Evolutionary conservation across 331 rosid genomes (phyloP), one percentile per base, ranked within the genome.

Genomic region (Phaseolus coccineus): DNA sequence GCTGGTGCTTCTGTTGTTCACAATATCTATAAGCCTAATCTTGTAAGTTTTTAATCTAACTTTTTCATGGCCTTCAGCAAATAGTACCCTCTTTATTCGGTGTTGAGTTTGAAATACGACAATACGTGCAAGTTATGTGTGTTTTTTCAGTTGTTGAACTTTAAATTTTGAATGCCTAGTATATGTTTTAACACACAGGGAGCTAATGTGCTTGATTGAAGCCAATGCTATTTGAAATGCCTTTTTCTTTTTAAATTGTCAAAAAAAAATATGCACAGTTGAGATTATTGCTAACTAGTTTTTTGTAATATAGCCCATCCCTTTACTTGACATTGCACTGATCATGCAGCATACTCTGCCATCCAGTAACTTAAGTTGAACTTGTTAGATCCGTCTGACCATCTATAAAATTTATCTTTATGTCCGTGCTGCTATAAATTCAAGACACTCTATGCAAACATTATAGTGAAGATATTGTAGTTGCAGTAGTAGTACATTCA

Each of bases 21-120:
- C 77, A 83, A 86, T 62, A 77, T 83, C 73, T 86, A 86, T 70
- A 86, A 86, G 80, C 89, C 89, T 39, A 72, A 77, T 75, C 89
- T 86, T 28, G 89, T 83, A 77, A 77, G 85, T 5, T 77, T 75
- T 82, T 62, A 53, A 63, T 25, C 39, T 67, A 10, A 48, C 57
- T n/a, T 30, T 37, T 53, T 31, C 47, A 39, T 77, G 3, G 5
- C 9, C 19, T 19, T 30, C 4, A 28, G 30, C 55, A 33, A 33
- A 12, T 64, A 1, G 67, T 39, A n/a, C 27, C 39, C 30, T 53
- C 8, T 59, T 47, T 2, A 44, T 69, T 78, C 19, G 28, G 4
- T 27, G 31, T 68, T 50, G 22, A 19, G 12, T 79, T 82, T 10
- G 3, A 31, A 48, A 15, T 40, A 74, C 50, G 28, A 13, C 12